Base-by-base conservation (phyloP, 805 yeast species). In the Metschnikowia sp. region DNA sequence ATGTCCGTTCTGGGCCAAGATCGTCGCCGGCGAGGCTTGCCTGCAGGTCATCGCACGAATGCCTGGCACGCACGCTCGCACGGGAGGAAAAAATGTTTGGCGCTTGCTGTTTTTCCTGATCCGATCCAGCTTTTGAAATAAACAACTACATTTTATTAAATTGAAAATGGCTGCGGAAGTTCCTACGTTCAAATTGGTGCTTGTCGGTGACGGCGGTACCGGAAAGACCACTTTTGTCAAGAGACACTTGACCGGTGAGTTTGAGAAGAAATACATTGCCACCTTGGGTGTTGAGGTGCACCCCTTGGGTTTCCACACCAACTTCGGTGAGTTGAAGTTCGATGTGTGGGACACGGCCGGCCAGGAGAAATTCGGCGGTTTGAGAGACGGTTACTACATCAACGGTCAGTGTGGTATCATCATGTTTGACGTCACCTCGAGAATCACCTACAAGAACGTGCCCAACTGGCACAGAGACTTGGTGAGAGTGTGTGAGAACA, bases 301-400 rank as follows among this genome's bases (percentile, higher is more conserved):
- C 73, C 99, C 99, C 60, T 83, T 94, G 74, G 89, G 94, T 40
- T 94, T 94, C 85, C 88, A 83, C 86, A 94, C 99, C 71, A 92
- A 92, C 81, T 94, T 77, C 68, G 99, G 99, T 77, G 97, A 92
- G 77, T 89, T 94, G 77, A 92, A 88, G 75, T 94, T 94, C 75
- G 97, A 94, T 71, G 97, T 94, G 65, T 94, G 99, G 99, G 99
- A 94, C 75, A 94, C 99, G 47, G 99, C 99, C 50, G 99, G 99
- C 57, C 99, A 94, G 81, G 99, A 94, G 78, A 94, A 94, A 78
- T 94, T 94, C 63, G 99, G 99, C 75, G 99, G 99, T 64, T 81
- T 94, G 68, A 91, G 99, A 82, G 99, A 94, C 69, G 99, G 99
- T 70, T 94, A 94, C 81, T 94, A 94, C 78, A 94, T 94, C 74